phyloP scores from a whole-genome alignment of 352 stramenopile species.

The Plasmopara halstedii region DNA sequence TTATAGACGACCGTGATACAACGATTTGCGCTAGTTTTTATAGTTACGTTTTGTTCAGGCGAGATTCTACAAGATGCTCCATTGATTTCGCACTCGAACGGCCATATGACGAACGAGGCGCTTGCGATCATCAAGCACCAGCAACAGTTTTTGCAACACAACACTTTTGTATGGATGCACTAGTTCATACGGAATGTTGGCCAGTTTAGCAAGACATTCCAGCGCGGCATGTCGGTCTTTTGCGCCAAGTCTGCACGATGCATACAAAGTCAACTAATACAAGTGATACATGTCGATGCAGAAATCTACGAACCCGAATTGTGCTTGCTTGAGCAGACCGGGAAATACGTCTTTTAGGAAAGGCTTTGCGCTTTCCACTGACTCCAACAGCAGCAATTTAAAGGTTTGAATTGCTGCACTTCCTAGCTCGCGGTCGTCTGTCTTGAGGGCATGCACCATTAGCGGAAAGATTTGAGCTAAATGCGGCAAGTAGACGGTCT shows the following conservation, averaged over 20 bases:
- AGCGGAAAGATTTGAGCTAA: conserved; percentile 74
- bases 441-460: conserved; percentile 78
- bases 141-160: conserved; percentile 66
- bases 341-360: conserved; percentile 83
- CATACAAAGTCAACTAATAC: conserved; percentile 2
- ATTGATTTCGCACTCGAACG: conserved; percentile 86
- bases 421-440: conserved; percentile 57
- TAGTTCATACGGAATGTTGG: conserved; percentile 79
- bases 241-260: conserved; percentile 33
- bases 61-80: conserved; percentile 76
- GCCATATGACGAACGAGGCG: conserved; percentile 80
- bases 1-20: conserved; percentile 10
- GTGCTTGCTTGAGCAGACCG: conserved; percentile 73
- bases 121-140: conserved; percentile 82
- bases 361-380: conserved; percentile 68
- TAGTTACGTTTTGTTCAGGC: not conserved
- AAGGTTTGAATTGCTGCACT: conserved; percentile 77
- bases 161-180: conserved; percentile 83
- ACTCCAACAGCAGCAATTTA: conserved; percentile 67
- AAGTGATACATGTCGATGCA: not conserved
- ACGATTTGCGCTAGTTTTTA: not conserved
- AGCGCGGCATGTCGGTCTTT: conserved; percentile 67
- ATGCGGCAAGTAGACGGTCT: conserved; percentile 70
- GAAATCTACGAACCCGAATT: conserved; percentile 46
- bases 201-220: conserved; percentile 70